These are phyloP conservation scores for Pseudogymnoascus sp. DNA, from an alignment of 2,329 filamentous ascomycete species.

Conservation along the genomic window DNA sequence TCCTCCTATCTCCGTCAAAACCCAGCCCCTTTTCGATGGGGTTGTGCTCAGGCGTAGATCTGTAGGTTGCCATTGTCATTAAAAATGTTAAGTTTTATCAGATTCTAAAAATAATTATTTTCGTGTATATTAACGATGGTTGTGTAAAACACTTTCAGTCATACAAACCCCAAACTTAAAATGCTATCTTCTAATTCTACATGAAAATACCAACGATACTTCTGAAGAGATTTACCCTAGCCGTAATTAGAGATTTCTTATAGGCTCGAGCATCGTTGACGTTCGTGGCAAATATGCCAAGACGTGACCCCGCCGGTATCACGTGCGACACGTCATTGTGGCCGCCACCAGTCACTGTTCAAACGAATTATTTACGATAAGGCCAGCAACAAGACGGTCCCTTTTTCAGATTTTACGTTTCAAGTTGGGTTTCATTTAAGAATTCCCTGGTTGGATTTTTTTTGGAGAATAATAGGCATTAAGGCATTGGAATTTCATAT, in stretches of 20 bases:
- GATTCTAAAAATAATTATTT: neutral
- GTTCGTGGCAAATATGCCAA: neutral
- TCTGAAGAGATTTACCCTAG: neutral
- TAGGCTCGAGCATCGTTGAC: neutral
- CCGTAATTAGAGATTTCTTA: slow-evolving; percentile 1
- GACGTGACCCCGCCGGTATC: neutral
- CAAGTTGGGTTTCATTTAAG: neutral
- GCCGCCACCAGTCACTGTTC: neutral
- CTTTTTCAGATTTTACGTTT: neutral
- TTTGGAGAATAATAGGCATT: neutral
- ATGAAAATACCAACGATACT: neutral
- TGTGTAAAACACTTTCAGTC: neutral
- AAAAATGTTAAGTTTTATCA: neutral
- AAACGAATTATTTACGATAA: slow-evolving; percentile 2
- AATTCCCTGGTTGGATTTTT: neutral
- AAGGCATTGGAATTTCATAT: neutral
- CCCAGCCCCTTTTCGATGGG: neutral
- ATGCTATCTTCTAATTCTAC: neutral
- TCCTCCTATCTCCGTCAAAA: neutral
- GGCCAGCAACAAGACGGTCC: neutral
- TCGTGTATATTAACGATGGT: neutral
- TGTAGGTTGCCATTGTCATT: neutral
- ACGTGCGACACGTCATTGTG: slow-evolving; percentile 1
- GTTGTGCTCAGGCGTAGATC: neutral
- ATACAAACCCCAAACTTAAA: neutral